phyloP scores from a whole-genome alignment of 2,329 filamentous ascomycete genomes.

The Talaromyces sp. region DNA sequence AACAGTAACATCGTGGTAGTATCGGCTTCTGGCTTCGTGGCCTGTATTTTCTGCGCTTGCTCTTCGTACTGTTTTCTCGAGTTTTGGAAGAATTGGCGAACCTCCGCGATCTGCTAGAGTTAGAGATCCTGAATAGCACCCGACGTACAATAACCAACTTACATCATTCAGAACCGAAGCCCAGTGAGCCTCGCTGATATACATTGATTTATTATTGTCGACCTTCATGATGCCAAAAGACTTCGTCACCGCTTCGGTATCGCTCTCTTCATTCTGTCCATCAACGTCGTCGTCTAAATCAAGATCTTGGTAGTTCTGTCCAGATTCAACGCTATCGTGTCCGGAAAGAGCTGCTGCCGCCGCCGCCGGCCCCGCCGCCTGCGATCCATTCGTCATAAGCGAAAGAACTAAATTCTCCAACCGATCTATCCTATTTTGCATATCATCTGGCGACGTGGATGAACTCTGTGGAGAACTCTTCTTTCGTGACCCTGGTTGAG shows the following conservation, averaged over 20 bases:
- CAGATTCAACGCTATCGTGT: conserved; percentile 41
- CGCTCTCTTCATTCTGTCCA: conserved; percentile 59
- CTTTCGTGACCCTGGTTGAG: conserved; percentile 65
- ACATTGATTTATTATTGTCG: conserved; percentile 74
- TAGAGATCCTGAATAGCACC: neutral
- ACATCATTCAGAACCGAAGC: conserved; percentile 71
- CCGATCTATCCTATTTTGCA: conserved; percentile 97
- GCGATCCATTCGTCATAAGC: conserved; percentile 85
- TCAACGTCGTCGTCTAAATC: conserved; percentile 56
- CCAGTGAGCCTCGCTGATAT: conserved; percentile 82
- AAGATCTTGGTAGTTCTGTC: conserved; percentile 36
- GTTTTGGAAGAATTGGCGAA: conserved; percentile 81
- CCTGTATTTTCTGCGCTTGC: conserved; percentile 73
- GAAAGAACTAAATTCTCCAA: conserved; percentile 89
- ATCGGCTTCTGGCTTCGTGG: conserved; percentile 56
- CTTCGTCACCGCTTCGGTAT: conserved; percentile 67
- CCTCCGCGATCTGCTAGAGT: conserved; percentile 69
- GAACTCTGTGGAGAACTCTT: conserved; percentile 61
- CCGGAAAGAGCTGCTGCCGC: conserved; percentile 58
- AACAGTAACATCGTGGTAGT: conserved; percentile 73
- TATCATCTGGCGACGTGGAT: conserved; percentile 76
- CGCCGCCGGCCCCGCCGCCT: conserved; percentile 58
- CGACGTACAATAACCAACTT: conserved; percentile 27
- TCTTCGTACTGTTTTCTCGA: conserved; percentile 89
- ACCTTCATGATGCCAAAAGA: conserved; percentile 82